Conservation (phyloP, 495 filamentous ascomycete species). For the Penicillium alfredii region DNA sequence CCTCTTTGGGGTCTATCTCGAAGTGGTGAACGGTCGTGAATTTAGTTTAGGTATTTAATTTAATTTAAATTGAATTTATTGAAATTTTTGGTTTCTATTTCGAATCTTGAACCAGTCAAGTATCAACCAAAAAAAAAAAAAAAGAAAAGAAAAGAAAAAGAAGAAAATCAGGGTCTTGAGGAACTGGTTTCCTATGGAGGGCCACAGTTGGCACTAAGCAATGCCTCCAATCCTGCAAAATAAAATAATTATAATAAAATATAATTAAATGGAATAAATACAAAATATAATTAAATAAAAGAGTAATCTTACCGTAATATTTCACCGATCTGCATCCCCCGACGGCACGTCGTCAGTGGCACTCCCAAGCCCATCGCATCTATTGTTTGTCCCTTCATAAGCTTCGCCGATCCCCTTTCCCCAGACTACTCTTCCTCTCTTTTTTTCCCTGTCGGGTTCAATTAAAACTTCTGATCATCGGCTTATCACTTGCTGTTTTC, state of each 20-base stretch:
- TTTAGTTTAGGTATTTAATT: too few species aligned
- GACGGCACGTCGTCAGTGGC: slow-evolving; percentile 46
- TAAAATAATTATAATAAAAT: slow-evolving; percentile 6
- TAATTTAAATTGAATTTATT: too few species aligned
- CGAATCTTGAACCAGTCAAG: too few species aligned
- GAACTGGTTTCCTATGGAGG: slow-evolving; percentile 37
- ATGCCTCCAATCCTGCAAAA: slow-evolving; percentile 16
- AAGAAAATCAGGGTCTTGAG: slow-evolving; percentile 33
- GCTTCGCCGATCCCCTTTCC: slow-evolving; percentile 70
- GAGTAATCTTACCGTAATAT: slow-evolving; percentile 11
- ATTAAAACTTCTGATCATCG: slow-evolving; percentile 21
- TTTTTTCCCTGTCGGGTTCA: slow-evolving; percentile 28
- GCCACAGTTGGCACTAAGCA: slow-evolving; percentile 25
- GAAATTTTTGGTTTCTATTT: too few species aligned
- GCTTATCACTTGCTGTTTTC: slow-evolving; percentile 33
- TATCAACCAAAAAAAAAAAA: slow-evolving; percentile 7
- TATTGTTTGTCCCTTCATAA: slow-evolving; percentile 55
- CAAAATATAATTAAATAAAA: slow-evolving; percentile 4
- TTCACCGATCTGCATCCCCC: slow-evolving; percentile 42
- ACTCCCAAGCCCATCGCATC: slow-evolving; percentile 34
- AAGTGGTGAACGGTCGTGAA: too few species aligned
- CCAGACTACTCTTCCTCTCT: slow-evolving; percentile 36
- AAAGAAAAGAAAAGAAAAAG: too few species aligned
- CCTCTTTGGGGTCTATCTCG: too few species aligned
- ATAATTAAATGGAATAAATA: background rate